These are phyloP conservation scores for Aegilops tauschii DNA, from an alignment of 176 grass and related monocot genomes.

Conservation along the genomic window DNA sequence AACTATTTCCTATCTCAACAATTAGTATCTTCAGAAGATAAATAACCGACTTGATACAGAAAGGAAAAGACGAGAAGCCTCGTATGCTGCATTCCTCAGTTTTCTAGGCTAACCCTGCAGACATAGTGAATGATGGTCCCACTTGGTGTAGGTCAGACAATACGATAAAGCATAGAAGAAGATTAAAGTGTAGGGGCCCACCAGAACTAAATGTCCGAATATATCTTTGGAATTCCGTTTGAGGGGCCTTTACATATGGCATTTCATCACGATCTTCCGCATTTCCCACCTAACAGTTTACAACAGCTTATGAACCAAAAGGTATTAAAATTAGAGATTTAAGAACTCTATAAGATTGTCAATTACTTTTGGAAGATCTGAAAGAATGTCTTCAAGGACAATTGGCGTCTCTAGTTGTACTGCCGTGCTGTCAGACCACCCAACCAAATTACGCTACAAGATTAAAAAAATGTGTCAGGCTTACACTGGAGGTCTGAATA, in stretches of 20 bases:
- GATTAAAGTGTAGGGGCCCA: conserved; percentile 21
- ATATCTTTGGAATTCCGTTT: conserved; percentile 86
- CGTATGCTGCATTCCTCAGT: too few species aligned
- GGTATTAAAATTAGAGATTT: conserved; percentile 8
- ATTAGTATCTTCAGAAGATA: neutral
- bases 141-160: too few species aligned
- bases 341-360: conserved; percentile 15
- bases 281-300: conserved; percentile 61
- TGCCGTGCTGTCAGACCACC: conserved; percentile 46
- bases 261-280: conserved; percentile 73
- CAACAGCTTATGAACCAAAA: conserved; percentile 22
- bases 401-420: conserved; percentile 66
- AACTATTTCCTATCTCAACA: neutral
- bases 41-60: too few species aligned
- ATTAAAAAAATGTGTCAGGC: conserved; percentile 11
- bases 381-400: conserved; percentile 84
- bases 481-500: conserved; percentile 26
- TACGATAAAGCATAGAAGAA: neutral
- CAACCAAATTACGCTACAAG: conserved; percentile 81
- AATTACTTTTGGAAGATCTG: conserved; percentile 89
- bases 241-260: conserved; percentile 66
- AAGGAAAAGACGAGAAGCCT: too few species aligned
- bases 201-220: conserved; percentile 70
- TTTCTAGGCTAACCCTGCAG: too few species aligned
- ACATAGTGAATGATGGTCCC: too few species aligned